A percentile compares a stretch with the other conserved stretches of the same genome.
Conservation (phyloP, 2,329 filamentous ascomycete species). For the Colletotrichum siamense region DNA sequence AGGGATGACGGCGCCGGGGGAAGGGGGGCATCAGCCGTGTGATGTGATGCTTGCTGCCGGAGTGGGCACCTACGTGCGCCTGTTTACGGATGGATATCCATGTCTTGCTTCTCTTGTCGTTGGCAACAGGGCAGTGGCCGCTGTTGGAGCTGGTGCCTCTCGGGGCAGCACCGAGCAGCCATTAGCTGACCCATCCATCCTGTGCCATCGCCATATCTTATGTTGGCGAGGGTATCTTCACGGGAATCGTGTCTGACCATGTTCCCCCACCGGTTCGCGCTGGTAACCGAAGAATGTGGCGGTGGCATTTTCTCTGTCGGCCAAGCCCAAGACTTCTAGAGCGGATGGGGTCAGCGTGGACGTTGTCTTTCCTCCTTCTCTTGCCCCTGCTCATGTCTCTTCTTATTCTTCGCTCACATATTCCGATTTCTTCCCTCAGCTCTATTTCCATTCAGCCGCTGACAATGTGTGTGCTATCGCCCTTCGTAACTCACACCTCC, state of each 20-base stretch:
- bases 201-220: neutral
- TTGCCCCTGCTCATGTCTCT: neutral
- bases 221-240: neutral
- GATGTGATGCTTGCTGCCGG: neutral
- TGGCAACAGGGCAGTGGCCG: neutral
- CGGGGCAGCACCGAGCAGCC: neutral
- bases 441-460: neutral
- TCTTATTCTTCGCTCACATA: neutral
- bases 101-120: neutral
- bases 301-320: neutral
- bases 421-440: neutral
- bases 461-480: neutral
- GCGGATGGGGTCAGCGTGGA: neutral
- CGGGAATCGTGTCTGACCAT: neutral
- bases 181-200: neutral
- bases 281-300: neutral
- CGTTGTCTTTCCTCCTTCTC: neutral
- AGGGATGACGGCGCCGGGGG: neutral
- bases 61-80: neutral
- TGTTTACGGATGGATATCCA: neutral
- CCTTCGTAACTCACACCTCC: neutral
- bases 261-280: slow-evolving; percentile 13
- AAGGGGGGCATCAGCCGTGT: neutral
- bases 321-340: neutral
- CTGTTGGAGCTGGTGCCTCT: neutral